phyloP scores from a whole-genome alignment of 1,284 basidiomycete species.

The Anthracocystis panici-leucophaei region DNA sequence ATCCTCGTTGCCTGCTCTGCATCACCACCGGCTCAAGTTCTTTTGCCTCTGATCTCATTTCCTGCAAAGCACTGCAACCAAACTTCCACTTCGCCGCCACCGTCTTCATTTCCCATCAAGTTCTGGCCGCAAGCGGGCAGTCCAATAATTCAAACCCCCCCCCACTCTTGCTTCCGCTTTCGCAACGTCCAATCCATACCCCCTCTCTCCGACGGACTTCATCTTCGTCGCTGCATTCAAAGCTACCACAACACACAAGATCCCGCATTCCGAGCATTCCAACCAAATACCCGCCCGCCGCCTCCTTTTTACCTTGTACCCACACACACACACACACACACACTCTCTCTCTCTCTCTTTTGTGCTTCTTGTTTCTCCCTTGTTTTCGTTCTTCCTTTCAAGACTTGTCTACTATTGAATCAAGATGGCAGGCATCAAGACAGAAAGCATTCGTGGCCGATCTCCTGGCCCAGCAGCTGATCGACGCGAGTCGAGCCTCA shows the following conservation, averaged over 20 bases:
- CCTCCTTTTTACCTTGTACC: background rate
- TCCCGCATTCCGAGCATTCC: too few species aligned
- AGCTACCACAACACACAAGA: too few species aligned
- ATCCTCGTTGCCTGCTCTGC: background rate
- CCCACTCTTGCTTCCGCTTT: background rate
- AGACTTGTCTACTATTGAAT: background rate
- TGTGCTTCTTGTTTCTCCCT: slow-evolving; percentile 1
- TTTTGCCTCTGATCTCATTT: slow-evolving; percentile 3
- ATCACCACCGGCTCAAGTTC: background rate
- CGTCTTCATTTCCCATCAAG: slow-evolving; percentile 2
- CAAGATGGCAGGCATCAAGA: slow-evolving; percentile 32
- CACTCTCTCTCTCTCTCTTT: too few species aligned
- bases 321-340: background rate
- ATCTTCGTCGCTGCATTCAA: background rate
- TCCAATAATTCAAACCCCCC: background rate
- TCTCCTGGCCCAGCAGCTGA: slow-evolving; percentile 42
- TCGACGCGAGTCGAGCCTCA: slow-evolving; percentile 28
- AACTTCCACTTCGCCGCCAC: slow-evolving; percentile 10
- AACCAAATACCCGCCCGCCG: too few species aligned
- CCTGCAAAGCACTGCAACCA: slow-evolving; percentile 15
- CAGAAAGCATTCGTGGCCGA: slow-evolving; percentile 28
- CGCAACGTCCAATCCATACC: slow-evolving; percentile 1
- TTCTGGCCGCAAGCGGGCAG: background rate
- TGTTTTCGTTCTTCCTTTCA: background rate
- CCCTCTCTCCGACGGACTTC: slow-evolving; percentile 2